Conservation (phyloP, 2,329 filamentous ascomycete species). For the Huntiella omanensis region DNA sequence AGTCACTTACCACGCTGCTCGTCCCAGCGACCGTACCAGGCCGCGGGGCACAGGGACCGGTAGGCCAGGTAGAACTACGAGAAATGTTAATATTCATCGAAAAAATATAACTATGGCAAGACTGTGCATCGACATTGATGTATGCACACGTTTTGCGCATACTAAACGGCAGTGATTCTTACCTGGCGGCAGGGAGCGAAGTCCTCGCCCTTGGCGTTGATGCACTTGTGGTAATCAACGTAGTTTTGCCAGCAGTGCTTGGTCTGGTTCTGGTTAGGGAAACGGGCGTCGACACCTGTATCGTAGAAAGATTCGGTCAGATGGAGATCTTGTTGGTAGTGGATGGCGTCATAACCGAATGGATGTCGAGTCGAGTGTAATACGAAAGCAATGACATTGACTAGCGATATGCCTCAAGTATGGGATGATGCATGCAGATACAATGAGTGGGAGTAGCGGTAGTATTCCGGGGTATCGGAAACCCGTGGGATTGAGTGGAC, state of each 20-base stretch:
- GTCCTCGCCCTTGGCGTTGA: constrained; percentile 94
- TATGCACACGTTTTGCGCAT: background rate
- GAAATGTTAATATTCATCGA: background rate
- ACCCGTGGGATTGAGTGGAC: background rate
- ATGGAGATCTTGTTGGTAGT: background rate
- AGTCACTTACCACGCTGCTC: constrained; percentile 69
- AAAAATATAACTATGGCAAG: background rate
- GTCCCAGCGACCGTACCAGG: constrained; percentile 90
- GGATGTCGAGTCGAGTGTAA: no score
- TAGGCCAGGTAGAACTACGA: constrained; percentile 93
- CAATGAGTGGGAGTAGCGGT: background rate
- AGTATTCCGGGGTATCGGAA: background rate
- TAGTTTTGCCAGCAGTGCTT: constrained; percentile 99
- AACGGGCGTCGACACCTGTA: constrained; percentile 91
- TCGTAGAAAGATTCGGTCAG: background rate
- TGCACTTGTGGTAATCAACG: constrained; percentile 99
- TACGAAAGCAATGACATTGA: no score
- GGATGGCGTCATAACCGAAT: no score
- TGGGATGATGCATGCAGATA: background rate
- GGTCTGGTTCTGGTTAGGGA: constrained; percentile 95
- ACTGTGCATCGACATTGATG: background rate
- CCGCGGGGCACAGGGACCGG: constrained; percentile 89
- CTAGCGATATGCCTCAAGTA: background rate
- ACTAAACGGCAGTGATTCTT: constrained; percentile 16
- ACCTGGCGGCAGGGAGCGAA: constrained; percentile 96